Conservation (phyloP, 176 grass and related monocot species). For the Bolboschoenus planiculmis region DNA sequence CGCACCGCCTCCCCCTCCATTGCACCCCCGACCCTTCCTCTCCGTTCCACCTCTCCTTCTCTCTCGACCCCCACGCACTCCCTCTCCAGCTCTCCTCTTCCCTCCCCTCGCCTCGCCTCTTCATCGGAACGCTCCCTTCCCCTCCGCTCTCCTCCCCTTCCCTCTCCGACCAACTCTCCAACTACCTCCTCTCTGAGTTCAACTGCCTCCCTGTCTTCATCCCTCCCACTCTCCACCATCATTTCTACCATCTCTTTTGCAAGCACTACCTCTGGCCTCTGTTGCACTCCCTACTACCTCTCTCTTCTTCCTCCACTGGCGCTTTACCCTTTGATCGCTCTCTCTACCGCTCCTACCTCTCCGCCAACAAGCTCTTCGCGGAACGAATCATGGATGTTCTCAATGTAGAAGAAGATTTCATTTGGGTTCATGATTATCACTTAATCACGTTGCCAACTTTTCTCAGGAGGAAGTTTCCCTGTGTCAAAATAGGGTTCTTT, state of each 20-base stretch:
- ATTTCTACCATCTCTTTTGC: conserved; percentile 46
- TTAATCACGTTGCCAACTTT: conserved; percentile 30
- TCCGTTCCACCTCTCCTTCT: conserved; percentile 32
- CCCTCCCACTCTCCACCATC: neutral
- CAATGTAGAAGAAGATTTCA: conserved; percentile 33
- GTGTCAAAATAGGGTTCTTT: conserved; percentile 32
- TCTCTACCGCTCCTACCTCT: conserved; percentile 11
- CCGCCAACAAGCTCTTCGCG: conserved; percentile 25
- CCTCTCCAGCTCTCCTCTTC: conserved; percentile 39
- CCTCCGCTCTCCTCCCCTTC: neutral
- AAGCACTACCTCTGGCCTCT: conserved; percentile 55
- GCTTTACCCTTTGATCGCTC: conserved; percentile 12
- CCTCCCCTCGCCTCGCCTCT: conserved; percentile 4
- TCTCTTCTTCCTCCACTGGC: neutral
- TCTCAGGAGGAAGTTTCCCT: conserved; percentile 30
- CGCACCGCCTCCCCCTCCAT: conserved; percentile 43
- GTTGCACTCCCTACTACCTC: conserved; percentile 37
- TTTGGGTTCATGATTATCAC: conserved; percentile 51
- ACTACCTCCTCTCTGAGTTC: conserved; percentile 25
- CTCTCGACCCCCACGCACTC: conserved; percentile 34
- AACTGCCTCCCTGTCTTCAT: conserved; percentile 44
- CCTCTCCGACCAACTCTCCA: neutral
- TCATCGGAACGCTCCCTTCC: conserved; percentile 39
- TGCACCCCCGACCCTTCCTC: conserved; percentile 14
- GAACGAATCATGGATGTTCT: conserved; percentile 24